These are phyloP conservation scores for Boletus reticulatus DNA, from an alignment of 768 basidiomycete species.

Conservation along the genomic window DNA sequence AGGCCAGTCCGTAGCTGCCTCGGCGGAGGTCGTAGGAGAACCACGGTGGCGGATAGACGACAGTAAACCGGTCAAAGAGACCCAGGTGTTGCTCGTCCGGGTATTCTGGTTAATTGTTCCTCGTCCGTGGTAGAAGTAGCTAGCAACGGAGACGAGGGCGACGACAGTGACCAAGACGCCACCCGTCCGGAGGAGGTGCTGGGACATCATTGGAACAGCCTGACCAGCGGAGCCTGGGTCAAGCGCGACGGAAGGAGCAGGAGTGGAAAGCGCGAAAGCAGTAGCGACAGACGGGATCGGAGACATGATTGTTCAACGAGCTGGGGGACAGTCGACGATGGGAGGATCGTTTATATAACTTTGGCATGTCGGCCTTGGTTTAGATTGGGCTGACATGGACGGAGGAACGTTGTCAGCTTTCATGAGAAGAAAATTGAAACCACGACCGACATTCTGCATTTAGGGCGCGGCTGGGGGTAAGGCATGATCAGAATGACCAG, in stretches of 20 bases:
- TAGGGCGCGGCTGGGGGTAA: too few relatives aligned
- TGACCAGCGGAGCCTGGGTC: background rate
- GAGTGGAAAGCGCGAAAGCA: background rate
- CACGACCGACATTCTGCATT: background rate
- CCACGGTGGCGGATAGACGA: constrained; percentile 6
- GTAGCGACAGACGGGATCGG: constrained; percentile 1
- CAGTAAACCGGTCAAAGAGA: background rate
- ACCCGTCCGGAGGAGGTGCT: constrained; percentile 8
- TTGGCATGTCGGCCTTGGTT: background rate
- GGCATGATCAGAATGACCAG: too few relatives aligned
- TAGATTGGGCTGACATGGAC: background rate
- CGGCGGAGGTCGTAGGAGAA: background rate
- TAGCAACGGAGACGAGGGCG: constrained; percentile 8
- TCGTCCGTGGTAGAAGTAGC: constrained; percentile 17
- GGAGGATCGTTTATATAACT: constrained; percentile 2
- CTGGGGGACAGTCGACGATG: background rate
- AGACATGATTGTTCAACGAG: background rate
- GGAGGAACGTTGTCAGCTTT: constrained; percentile 10
- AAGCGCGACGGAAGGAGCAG: constrained; percentile 1
- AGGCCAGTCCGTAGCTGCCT: background rate
- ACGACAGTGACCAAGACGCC: constrained; percentile 11
- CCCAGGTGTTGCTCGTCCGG: constrained; percentile 3
- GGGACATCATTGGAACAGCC: background rate
- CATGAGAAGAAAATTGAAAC: background rate
- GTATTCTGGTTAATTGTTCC: background rate